Evolutionary conservation across 1,284 basidiomycete genomes (phyloP).

Genomic region (Fomitopsis pinicola): DNA sequence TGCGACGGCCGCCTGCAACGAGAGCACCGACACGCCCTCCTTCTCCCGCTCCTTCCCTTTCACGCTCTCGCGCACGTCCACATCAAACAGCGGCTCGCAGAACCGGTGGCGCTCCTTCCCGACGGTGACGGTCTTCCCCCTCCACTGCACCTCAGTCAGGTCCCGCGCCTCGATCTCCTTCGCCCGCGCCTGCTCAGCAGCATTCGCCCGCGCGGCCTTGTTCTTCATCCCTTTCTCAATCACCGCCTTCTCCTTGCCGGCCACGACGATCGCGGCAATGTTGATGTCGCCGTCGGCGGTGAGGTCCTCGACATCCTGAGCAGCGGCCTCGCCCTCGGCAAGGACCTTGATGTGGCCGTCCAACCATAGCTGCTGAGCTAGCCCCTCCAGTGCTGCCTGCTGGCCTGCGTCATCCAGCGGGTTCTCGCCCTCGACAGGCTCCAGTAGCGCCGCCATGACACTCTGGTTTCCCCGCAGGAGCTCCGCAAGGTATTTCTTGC

Average conservation of each 20-base stretch:
- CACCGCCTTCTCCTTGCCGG: constrained; percentile 77
- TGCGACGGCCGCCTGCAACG: constrained; percentile 64
- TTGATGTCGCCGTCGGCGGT: constrained; percentile 71
- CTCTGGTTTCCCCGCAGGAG: constrained; percentile 64
- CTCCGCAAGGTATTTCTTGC: constrained; percentile 71
- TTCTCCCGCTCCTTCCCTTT: constrained; percentile 17
- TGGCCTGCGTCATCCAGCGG: constrained; percentile 37
- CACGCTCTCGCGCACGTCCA: constrained; percentile 43
- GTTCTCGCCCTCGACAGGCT: constrained; percentile 28
- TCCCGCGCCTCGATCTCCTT: constrained; percentile 80
- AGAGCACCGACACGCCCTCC: constrained; percentile 26
- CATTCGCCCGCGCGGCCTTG: constrained; percentile 70
- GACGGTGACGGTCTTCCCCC: constrained; percentile 67
- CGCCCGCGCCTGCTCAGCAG: constrained; percentile 76
- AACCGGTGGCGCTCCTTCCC: constrained; percentile 88
- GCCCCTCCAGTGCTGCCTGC: constrained; percentile 47
- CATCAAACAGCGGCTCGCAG: constrained; percentile 87
- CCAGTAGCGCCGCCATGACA: constrained; percentile 61
- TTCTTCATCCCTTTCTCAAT: constrained; percentile 80
- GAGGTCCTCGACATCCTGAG: constrained; percentile 43
- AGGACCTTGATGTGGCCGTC: constrained; percentile 67
- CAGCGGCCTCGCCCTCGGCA: constrained; percentile 61
- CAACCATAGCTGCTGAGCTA: constrained; percentile 56
- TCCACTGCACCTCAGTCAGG: constrained; percentile 71
- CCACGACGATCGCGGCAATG: constrained; percentile 78